Percentiles rank a stretch among this genome's conserved stretches.
Conservation (phyloP, 2,329 filamentous ascomycete species). For the Beauveria rudraprayagi region DNA sequence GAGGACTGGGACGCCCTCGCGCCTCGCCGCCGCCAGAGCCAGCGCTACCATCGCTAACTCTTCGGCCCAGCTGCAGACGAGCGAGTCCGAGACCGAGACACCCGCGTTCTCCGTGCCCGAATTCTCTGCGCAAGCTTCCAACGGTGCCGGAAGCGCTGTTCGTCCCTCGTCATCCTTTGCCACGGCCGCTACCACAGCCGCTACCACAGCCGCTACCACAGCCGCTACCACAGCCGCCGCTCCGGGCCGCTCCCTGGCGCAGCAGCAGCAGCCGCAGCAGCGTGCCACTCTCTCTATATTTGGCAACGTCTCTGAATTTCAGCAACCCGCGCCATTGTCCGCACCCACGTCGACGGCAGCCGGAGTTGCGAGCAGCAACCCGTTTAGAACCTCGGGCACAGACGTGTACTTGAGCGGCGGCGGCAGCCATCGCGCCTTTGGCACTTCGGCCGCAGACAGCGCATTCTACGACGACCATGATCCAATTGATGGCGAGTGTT, state of each 20-base stretch:
- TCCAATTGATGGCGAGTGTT: conserved; percentile 30
- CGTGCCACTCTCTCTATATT: not conserved
- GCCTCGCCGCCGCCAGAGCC: conserved; percentile 25
- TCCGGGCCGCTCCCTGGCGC: not conserved
- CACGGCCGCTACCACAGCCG: not conserved
- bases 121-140: not conserved
- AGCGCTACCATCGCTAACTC: conserved; percentile 26
- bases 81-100: conserved; percentile 18
- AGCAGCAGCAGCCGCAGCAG: not conserved
- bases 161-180: conserved; percentile 17
- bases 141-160: not conserved
- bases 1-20: conserved; percentile 21
- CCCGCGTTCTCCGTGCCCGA: not conserved
- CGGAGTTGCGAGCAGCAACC: not conserved
- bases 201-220: too few species aligned
- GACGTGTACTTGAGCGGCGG: conserved; percentile 13
- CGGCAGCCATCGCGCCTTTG: not conserved
- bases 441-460: not conserved
- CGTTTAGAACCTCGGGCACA: conserved; percentile 10
- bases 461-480: conserved; percentile 17
- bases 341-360: not conserved
- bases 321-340: not conserved
- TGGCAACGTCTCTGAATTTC: not conserved
- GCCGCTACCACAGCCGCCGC: not conserved
- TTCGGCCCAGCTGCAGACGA: conserved; percentile 20